Base-by-base conservation (phyloP, 1,284 basidiomycete genomes). In the Melampsora americana region DNA sequence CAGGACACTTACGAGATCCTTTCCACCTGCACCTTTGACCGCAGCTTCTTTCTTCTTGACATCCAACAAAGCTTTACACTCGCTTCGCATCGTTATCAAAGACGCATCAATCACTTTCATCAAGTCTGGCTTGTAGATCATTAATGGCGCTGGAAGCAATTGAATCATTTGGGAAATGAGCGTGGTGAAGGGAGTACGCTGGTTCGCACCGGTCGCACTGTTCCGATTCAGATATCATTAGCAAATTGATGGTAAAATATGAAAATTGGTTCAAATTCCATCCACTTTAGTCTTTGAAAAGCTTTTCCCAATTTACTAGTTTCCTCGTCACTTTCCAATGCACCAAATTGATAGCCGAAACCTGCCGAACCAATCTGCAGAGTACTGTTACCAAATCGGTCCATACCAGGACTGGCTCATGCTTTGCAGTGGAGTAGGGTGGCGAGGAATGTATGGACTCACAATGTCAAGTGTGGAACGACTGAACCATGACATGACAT, bases 1-100 rank as follows among this genome's bases (percentile, higher is more conserved):
- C n/a, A 78, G 70, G 26, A 68, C 39, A 48, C 59, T 65, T 23
- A 78, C 28, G 6, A 70, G 32, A 53, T 78, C 77, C 28, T 77
- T 78, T 48, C 66, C 26, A 7, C 60, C 35, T 53, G 28, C 46
- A 44, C 56, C 59, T 48, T 48, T 44, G 42, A 69, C 66, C 59
- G 16, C 69, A 64, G 46, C 46, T 20, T 48, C 46, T 48, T 46
- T 42, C 62, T 46, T 76, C 66, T 26, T 39, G 6, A n/a, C 66
- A 9, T 42, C 77, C 59, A 39, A 60, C 23, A 68, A 64, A 66
- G n/a, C 50, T 56, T 59, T 66, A 50, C 64, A 66, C 53, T 77
- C 64, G 28, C 46, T 39, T 65, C 74, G 53, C 48, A 76, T 77
- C 4, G 53, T 23, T 6, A 16, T 18, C 61, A 48, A 11, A 11